These are phyloP conservation scores for Paramecium primaurelia DNA, from an alignment of 73 alveolate genomes.

Conservation along the genomic window DNA sequence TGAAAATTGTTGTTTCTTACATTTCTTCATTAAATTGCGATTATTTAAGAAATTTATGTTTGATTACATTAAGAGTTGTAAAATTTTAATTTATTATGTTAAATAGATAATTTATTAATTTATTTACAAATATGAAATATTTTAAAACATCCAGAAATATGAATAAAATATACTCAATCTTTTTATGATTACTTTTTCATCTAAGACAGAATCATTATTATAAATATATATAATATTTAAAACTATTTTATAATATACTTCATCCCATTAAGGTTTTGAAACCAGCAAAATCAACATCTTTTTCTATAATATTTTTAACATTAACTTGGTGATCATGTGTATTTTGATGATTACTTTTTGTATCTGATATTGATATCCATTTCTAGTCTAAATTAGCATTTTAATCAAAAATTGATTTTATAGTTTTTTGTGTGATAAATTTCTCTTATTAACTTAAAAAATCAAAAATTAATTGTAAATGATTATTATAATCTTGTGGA, in stretches of 20 bases:
- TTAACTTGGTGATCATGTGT: background rate
- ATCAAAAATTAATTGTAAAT: constrained; percentile 9
- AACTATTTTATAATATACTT: background rate
- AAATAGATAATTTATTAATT: background rate
- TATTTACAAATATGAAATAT: too few species aligned
- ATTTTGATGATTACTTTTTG: background rate
- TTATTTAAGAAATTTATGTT: background rate
- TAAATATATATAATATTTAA: background rate
- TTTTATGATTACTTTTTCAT: too few species aligned
- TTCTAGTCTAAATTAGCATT: constrained; percentile 3
- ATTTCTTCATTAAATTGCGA: background rate
- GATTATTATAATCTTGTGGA: constrained; percentile 23
- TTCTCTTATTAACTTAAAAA: background rate
- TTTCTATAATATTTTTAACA: constrained; percentile 10
- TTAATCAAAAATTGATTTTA: constrained; percentile 16
- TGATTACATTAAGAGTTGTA: background rate
- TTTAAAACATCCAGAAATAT: too few species aligned
- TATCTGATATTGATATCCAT: constrained; percentile 10
- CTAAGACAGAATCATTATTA: background rate
- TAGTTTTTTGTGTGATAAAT: background rate
- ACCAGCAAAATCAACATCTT: constrained; percentile 6
- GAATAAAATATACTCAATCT: background rate
- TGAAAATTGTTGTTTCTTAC: background rate
- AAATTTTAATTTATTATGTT: background rate
- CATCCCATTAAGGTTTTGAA: background rate